Evolutionary conservation across 2,329 filamentous ascomycete species (phyloP).

Genomic region (Karstenula rhodostoma): DNA sequence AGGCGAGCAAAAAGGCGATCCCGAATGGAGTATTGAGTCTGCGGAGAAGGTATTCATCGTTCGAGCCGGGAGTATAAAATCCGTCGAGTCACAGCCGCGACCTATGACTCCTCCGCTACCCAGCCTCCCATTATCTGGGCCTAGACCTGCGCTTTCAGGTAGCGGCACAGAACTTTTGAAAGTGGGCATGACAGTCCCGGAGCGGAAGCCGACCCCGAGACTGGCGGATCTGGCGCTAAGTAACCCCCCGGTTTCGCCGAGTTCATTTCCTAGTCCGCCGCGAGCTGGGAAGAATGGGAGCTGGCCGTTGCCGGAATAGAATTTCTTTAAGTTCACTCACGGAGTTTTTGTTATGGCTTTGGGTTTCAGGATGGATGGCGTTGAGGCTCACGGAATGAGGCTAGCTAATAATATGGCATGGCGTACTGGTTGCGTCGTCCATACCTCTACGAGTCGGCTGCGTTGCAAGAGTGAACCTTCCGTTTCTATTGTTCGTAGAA

Average conservation of each 20-base stretch:
- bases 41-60: constrained; percentile 30
- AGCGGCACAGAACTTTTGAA: constrained; percentile 16
- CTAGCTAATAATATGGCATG: neutral
- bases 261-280: constrained; percentile 16
- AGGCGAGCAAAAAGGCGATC: constrained; percentile 10
- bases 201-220: constrained; percentile 11
- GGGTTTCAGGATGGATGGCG: neutral
- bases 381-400: neutral
- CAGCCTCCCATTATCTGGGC: neutral
- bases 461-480: neutral
- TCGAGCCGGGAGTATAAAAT: constrained; percentile 21
- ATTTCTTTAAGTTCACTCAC: neutral
- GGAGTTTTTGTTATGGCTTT: neutral
- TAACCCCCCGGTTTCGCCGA: constrained; percentile 22
- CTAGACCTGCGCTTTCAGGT: neutral
- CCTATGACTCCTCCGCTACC: neutral
- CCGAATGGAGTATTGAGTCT: constrained; percentile 32
- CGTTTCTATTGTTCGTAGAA: neutral
- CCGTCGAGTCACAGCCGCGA: constrained; percentile 6
- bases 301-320: constrained; percentile 27
- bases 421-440: constrained; percentile 1
- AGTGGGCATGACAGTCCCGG: constrained; percentile 22
- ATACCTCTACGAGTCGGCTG: neutral
- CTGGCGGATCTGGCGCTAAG: constrained; percentile 18
- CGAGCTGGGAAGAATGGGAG: constrained; percentile 20